Conservation (phyloP, 805 yeast genomes). For the Scheffersomyces amazonensis region DNA sequence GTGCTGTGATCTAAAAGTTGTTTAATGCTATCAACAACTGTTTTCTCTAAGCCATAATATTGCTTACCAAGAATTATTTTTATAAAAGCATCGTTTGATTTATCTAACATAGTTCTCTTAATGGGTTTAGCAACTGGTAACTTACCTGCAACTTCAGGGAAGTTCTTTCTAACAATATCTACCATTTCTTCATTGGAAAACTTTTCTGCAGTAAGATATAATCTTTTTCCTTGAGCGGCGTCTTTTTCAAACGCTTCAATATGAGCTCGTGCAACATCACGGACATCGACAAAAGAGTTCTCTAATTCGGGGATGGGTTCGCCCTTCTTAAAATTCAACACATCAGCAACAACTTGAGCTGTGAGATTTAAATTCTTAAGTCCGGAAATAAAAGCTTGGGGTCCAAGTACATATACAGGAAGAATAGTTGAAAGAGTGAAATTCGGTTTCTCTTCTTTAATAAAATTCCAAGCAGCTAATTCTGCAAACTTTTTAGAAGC, state of each 20-base stretch:
- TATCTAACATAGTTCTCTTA: too few species aligned
- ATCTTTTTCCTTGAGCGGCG: slow-evolving; percentile 29
- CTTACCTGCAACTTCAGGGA: slow-evolving; percentile 15
- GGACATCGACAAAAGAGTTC: slow-evolving; percentile 45
- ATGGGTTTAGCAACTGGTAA: not conserved
- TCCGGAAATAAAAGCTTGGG: slow-evolving; percentile 38
- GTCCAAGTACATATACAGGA: slow-evolving; percentile 40
- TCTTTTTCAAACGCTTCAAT: slow-evolving; percentile 42
- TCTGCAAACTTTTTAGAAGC: slow-evolving; percentile 37
- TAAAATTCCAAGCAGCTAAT: slow-evolving; percentile 29
- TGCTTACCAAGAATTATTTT: too few species aligned
- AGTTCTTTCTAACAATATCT: slow-evolving; percentile 17
- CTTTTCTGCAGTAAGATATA: slow-evolving; percentile 14
- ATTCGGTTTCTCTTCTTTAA: slow-evolving; percentile 19
- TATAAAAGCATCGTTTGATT: too few species aligned
- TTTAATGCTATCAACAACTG: slow-evolving; percentile 37
- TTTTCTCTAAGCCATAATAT: too few species aligned
- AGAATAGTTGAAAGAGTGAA: slow-evolving; percentile 34
- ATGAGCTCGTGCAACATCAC: slow-evolving; percentile 65
- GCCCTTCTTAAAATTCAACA: slow-evolving; percentile 19
- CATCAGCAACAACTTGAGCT: slow-evolving; percentile 20
- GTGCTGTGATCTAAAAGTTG: slow-evolving; percentile 19
- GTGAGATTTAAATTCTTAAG: slow-evolving; percentile 22
- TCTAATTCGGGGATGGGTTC: slow-evolving; percentile 12
- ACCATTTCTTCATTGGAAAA: slow-evolving; percentile 17